Base-by-base conservation (phyloP, 768 basidiomycete genomes). In the Podaxis carcinomalis region DNA sequence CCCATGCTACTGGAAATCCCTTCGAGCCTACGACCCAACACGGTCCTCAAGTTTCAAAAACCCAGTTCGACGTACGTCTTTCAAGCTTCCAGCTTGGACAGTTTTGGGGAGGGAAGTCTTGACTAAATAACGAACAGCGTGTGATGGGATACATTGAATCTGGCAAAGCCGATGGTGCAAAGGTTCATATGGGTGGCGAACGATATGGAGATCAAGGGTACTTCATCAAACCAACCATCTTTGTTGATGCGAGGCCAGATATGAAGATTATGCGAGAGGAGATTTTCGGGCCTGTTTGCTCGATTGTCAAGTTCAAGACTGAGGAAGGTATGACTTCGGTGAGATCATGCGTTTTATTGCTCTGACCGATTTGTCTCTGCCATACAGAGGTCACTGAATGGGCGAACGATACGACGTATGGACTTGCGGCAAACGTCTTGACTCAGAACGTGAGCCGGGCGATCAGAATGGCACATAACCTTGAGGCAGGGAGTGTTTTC, bases 341-440 rank as follows among this genome's bases (percentile, higher is more conserved):
- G 4, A 13, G 52, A 14, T 42, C 54, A 35, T n/a, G 59, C 6
- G 28, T 39, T 57, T 6, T 16, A 44, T 0, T 52, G 54, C 46
- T 23, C 42, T 44, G 14, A 53, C 39, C 54, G 27, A 3, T 56
- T 49, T n/a, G 19, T 6, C 21, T 32, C 11, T 2, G 19, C 23
- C 42, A 2, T 13, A 0, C 53, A 49, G 47, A 87, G 52, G 81
- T 78, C 44, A 67, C 85, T 57, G 72, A 71, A 44, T 76, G 80
- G 69, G 91, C 90, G 46, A 94, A 94, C 75, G 84, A 92, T 70
- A 85, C 87, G 0, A 78, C 52, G 1, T 92, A 93, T 74, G 93
- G 93, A 47, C 82, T 94, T 28, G 91, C 90, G 5, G 85, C 87
- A 2, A 86, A 88, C 6, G 83, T 95, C 55, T 91, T 91, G 78